These are phyloP conservation scores for Annulohypoxylon nitens DNA, from an alignment of 495 filamentous ascomycete genomes.

Conservation along the genomic window DNA sequence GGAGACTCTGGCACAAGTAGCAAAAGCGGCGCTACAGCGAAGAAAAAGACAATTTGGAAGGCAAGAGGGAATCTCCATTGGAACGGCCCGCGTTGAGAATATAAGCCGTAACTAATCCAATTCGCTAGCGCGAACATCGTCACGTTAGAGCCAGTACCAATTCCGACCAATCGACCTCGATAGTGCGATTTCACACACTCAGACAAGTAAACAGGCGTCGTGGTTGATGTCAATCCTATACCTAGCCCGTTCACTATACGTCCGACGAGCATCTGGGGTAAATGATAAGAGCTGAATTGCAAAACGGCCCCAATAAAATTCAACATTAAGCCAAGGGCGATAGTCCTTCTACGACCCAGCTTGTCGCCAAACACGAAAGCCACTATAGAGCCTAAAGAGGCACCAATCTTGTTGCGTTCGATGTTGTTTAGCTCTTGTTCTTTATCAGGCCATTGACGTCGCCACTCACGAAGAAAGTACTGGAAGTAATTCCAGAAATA, in stretches of 20 bases:
- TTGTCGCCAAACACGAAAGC: slow-evolving; percentile 55
- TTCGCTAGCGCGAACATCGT: slow-evolving; percentile 51
- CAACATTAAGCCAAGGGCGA: slow-evolving; percentile 69
- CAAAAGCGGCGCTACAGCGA: slow-evolving; percentile 54
- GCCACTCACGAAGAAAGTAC: slow-evolving; percentile 57
- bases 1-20: slow-evolving; percentile 56
- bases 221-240: slow-evolving; percentile 71
- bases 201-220: slow-evolving; percentile 70
- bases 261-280: slow-evolving; percentile 72
- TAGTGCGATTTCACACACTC: slow-evolving; percentile 66
- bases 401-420: slow-evolving; percentile 48
- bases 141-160: slow-evolving; percentile 46
- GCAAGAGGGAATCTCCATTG: slow-evolving; percentile 67
- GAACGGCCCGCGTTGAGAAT: slow-evolving; percentile 50
- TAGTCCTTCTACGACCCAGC: slow-evolving; percentile 68
- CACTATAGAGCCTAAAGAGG: slow-evolving; percentile 55
- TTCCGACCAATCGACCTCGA: slow-evolving; percentile 58
- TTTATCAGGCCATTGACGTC: not conserved
- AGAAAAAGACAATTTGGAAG: slow-evolving; percentile 62
- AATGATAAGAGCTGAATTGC: slow-evolving; percentile 44
- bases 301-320: slow-evolving; percentile 67
- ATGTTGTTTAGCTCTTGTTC: slow-evolving; percentile 40
- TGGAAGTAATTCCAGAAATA: slow-evolving; percentile 54
- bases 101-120: slow-evolving; percentile 58
- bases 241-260: slow-evolving; percentile 75